phyloP scores from a whole-genome alignment of 129 eudicot genomes.

The Erigeron canadensis region DNA sequence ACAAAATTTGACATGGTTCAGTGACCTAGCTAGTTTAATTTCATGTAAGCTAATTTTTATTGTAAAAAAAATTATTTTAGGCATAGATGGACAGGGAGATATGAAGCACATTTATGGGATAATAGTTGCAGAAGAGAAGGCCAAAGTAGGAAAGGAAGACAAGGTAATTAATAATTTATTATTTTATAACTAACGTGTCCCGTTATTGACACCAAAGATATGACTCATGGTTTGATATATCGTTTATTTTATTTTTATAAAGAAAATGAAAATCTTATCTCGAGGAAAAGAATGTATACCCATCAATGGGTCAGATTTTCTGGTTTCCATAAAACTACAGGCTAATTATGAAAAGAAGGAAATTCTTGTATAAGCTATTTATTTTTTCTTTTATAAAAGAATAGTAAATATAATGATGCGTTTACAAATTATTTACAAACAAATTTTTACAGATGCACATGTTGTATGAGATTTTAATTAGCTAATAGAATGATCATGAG shows the following conservation, averaged over 20 bases:
- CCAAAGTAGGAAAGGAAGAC: constrained; percentile 93
- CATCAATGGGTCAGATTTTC: constrained; percentile 38
- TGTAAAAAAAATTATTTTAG: constrained; percentile 26
- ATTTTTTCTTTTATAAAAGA: neutral
- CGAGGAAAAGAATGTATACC: constrained; percentile 8
- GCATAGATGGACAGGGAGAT: constrained; percentile 97
- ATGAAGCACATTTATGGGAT: constrained; percentile 96
- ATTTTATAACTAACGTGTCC: constrained; percentile 22
- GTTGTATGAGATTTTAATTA: no score
- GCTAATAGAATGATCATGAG: no score
- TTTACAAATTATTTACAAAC: no score
- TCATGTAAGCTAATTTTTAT: no score
- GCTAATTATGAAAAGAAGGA: neutral
- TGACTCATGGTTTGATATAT: constrained; percentile 16
- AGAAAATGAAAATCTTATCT: constrained; percentile 19
- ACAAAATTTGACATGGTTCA: no score
- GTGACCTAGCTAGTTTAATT: no score
- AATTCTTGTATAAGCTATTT: neutral
- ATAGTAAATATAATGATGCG: no score
- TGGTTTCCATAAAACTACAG: constrained; percentile 40
- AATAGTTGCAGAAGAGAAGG: constrained; percentile 91
- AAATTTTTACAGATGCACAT: no score
- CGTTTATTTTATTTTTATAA: constrained; percentile 7
- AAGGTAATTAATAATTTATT: constrained; percentile 49
- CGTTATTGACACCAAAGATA: constrained; percentile 28